Base-by-base conservation (phyloP, 2,329 filamentous ascomycete species). In the Stagonosporopsis cucurbitacearum region DNA sequence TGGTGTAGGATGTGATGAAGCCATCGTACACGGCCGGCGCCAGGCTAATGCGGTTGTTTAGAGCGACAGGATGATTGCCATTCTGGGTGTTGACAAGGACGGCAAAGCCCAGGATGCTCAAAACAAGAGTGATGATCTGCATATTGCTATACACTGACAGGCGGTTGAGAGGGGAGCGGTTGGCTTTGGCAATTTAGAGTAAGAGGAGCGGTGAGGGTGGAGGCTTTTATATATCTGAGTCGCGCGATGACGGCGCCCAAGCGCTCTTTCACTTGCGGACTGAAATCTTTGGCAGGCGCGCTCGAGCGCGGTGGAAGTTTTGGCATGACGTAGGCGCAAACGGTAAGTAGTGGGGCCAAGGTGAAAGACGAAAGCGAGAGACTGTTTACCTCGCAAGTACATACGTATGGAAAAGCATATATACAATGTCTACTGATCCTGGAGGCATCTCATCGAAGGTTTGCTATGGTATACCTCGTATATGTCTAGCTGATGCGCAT, bases 21-120 rank as follows among this genome's bases (percentile, higher is more conserved):
- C 28, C 23, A 17, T 43, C 42, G 30, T 47, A 33, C 30, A 51
- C 46, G 17, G 22, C 23, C 17, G 53, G 46, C 12, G 30, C 17
- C 23, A 50, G n/a, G 43, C 42, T 47, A 20, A 42, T 47, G 30
- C 47, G 41, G 19, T 47, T 47, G 17, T 51, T 47, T 8, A 43
- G 30, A n/a, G 51, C 39, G 9, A 56, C 17, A 1, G 42, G 28
- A 13, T 56, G 47, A 8, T 56, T 56, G 17, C 47, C 53, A 12
- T 57, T 52, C 44, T 52, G 54, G 1, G 37, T 37, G 15, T 12
- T 32, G 3, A 33, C 12, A 2, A 45, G 13, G 26, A 43, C 15
- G 39, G 23, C 25, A 4, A 51, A 15, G 32, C 37, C 30, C 7
- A 57, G 6, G 17, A 32, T 22, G 32, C 43, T 44, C 43, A 57